Conservation (phyloP, 179 eudicot species). For the Nepenthes alata region DNA sequence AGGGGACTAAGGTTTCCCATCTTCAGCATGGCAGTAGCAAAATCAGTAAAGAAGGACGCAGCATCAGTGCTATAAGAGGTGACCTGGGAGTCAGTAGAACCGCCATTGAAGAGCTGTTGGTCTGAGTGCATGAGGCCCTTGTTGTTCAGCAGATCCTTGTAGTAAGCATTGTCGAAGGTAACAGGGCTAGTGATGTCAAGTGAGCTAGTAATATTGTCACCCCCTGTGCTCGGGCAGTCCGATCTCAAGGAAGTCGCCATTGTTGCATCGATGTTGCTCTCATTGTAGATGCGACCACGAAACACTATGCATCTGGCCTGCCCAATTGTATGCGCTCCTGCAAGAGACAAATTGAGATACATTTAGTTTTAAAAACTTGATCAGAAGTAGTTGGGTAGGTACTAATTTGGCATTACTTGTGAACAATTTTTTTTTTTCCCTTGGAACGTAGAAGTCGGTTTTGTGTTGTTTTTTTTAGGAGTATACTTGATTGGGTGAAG, state of each 20-base stretch:
- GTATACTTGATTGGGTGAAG: too few species aligned
- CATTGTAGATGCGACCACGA: constrained; percentile 15
- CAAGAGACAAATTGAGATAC: background rate
- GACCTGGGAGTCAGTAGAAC: constrained; percentile 20
- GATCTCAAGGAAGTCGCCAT: constrained; percentile 13
- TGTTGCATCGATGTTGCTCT: constrained; percentile 23
- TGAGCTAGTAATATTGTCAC: constrained; percentile 18
- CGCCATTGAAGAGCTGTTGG: constrained; percentile 12
- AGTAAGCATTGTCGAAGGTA: constrained; percentile 13
- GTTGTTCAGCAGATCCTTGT: constrained; percentile 9
- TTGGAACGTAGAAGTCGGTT: too few species aligned
- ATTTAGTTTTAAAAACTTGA: background rate
- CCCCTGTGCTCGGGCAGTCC: constrained; percentile 18
- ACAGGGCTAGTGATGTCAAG: constrained; percentile 5
- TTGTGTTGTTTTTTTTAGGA: too few species aligned
- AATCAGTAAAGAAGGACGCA: constrained; percentile 9
- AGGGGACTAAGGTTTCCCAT: constrained; percentile 9
- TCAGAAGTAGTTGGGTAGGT: background rate
- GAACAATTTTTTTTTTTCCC: too few species aligned
- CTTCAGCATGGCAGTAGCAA: constrained; percentile 8
- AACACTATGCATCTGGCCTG: constrained; percentile 8
- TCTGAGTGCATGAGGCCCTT: constrained; percentile 6
- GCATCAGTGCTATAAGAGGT: constrained; percentile 12
- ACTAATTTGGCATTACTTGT: too few species aligned
- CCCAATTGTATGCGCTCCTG: constrained; percentile 12